Percentiles rank a stretch among this genome's conserved stretches.
Evolutionary conservation across 2,329 filamentous ascomycete genomes (phyloP).

Genomic region (Beauveria varroae): DNA sequence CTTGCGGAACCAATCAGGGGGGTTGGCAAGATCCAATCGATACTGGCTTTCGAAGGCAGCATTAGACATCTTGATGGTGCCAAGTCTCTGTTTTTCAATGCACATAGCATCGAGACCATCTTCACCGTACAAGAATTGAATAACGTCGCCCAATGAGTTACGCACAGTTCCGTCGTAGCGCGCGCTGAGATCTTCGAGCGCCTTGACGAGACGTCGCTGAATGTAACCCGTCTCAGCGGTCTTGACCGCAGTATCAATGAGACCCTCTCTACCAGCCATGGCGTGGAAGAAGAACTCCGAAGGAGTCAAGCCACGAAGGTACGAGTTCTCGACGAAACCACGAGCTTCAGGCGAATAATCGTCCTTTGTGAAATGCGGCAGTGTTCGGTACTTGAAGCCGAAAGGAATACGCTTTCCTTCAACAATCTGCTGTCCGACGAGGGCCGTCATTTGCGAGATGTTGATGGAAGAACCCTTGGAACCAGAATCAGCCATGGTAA

Average conservation of each 20-base stretch:
- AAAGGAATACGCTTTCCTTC: conserved; percentile 99
- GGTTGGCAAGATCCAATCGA: conserved; percentile 63
- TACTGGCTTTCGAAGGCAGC: conserved; percentile 73
- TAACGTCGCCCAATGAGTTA: conserved; percentile 91
- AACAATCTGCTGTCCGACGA: conserved; percentile 96
- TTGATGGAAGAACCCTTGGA: conserved; percentile 99
- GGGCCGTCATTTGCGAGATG: conserved; percentile 97
- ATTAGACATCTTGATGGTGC: conserved; percentile 75
- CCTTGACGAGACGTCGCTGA: conserved; percentile 95
- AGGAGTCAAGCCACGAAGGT: conserved; percentile 88
- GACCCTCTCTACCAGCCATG: conserved; percentile 99
- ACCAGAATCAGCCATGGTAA: conserved; percentile 91
- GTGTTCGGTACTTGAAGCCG: conserved; percentile 94
- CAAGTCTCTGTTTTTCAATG: conserved; percentile 89
- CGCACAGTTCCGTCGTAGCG: conserved; percentile 97
- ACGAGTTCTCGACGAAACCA: conserved; percentile 98
- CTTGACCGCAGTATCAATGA: conserved; percentile 99
- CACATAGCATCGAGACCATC: conserved; percentile 89
- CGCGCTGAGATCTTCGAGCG: conserved; percentile 92
- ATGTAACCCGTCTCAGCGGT: conserved; percentile 99
- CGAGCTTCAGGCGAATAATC: conserved; percentile 96
- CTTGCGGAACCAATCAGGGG: conserved; percentile 52
- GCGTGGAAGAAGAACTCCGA: conserved; percentile 99
- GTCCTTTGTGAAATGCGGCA: conserved; percentile 98
- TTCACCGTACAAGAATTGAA: conserved; percentile 96